phyloP scores from a whole-genome alignment of 495 filamentous ascomycete genomes.

The Pseudomonodictys pantanalensis region DNA sequence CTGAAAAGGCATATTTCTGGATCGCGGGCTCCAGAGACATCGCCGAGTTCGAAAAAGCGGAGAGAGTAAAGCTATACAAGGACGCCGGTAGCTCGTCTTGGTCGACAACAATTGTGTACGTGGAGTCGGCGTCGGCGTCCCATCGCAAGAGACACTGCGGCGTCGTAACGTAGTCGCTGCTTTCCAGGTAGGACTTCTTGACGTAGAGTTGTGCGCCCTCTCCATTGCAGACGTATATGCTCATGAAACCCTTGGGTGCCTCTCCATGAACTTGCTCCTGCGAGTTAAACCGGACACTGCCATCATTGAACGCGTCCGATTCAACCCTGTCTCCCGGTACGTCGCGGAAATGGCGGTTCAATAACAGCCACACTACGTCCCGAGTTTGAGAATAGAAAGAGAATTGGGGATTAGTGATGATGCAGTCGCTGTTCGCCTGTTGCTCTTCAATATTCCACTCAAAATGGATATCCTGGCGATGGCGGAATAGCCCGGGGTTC shows the following conservation, averaged over 20 bases:
- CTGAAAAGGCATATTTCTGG: slow-evolving; percentile 55
- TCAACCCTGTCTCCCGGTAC: slow-evolving; percentile 16
- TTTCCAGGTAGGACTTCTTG: slow-evolving; percentile 61
- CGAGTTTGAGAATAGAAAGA: slow-evolving; percentile 56
- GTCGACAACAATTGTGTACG: slow-evolving; percentile 76
- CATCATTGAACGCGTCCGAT: slow-evolving; percentile 24
- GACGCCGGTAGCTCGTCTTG: slow-evolving; percentile 69
- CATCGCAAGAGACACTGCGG: slow-evolving; percentile 84
- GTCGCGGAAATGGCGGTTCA: slow-evolving; percentile 74
- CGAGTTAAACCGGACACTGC: slow-evolving; percentile 8
- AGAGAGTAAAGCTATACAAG: slow-evolving; percentile 77
- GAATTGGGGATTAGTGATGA: slow-evolving; percentile 82
- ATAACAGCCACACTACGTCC: slow-evolving; percentile 74
- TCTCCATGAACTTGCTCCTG: slow-evolving; percentile 5
- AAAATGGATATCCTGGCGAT: slow-evolving; percentile 87
- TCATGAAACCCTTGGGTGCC: slow-evolving; percentile 64
- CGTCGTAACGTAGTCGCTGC: slow-evolving; percentile 85
- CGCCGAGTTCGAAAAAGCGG: slow-evolving; percentile 64
- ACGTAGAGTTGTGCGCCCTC: slow-evolving; percentile 72
- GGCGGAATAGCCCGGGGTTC: slow-evolving; percentile 81
- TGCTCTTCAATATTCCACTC: slow-evolving; percentile 65
- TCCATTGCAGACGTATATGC: slow-evolving; percentile 73
- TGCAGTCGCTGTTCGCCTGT: slow-evolving; percentile 51
- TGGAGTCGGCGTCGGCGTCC: slow-evolving; percentile 54
- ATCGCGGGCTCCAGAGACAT: slow-evolving; percentile 59